Conservation (phyloP, 1,284 basidiomycete genomes). For the Coniferiporia weirii region DNA sequence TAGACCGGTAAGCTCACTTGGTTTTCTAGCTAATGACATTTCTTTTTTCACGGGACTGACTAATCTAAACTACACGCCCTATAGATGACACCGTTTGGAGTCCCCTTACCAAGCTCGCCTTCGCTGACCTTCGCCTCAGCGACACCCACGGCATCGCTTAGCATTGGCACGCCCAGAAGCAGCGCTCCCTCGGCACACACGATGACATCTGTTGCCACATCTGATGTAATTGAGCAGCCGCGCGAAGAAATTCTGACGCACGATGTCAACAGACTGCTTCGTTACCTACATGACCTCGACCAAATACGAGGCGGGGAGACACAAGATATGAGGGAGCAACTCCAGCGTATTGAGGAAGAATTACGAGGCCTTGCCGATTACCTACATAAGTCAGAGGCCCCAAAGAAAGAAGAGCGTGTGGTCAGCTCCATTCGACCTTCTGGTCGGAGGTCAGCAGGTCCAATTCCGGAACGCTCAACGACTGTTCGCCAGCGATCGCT, state of each 20-base stretch:
- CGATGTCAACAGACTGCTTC: conserved; percentile 63
- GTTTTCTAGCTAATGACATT: conserved; percentile 4
- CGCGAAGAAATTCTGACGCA: conserved; percentile 45
- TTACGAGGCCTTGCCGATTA: conserved; percentile 51
- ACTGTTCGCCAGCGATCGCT: conserved; percentile 8
- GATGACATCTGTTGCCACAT: conserved; percentile 22
- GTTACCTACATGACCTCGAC: conserved; percentile 60
- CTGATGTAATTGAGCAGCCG: conserved; percentile 27
- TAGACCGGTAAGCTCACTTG: conserved; percentile 32
- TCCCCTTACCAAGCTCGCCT: conserved; percentile 15
- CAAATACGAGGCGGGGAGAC: conserved; percentile 53
- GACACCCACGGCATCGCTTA: conserved; percentile 46
- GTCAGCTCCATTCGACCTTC: conserved; percentile 29
- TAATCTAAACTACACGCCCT: conserved; percentile 9
- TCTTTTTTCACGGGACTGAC: not conserved
- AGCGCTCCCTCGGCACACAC: conserved; percentile 53
- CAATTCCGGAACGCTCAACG: conserved; percentile 25
- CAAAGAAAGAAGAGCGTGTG: conserved; percentile 38
- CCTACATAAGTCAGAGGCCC: conserved; percentile 30
- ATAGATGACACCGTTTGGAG: conserved; percentile 28
- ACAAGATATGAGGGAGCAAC: conserved; percentile 52
- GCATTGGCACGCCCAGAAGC: conserved; percentile 58
- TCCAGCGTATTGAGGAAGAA: conserved; percentile 58
- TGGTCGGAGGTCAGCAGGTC: conserved; percentile 15
- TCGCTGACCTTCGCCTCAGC: conserved; percentile 34